Evolutionary conservation across 225 moss, liverwort and hornwort species (phyloP), one percentile per base, ranked within the genome.

Genomic region (Thuidium tamariscinum): DNA sequence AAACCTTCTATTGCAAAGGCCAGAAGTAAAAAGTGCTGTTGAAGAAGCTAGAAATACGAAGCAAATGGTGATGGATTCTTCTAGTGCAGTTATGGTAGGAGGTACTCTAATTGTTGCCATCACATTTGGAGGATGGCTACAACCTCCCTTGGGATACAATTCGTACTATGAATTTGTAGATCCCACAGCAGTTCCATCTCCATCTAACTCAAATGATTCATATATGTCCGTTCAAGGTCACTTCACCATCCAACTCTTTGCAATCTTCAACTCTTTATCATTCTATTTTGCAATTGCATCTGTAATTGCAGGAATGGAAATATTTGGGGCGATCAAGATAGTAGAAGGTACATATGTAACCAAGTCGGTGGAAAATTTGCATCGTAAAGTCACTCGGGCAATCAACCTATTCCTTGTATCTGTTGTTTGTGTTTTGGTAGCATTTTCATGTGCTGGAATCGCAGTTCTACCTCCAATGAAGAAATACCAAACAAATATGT

Each of bases 41-140:
- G 34, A 5, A 1, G 82, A 82, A 16, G 36, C 5, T 0, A 36
- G 0, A 1, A 14, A 0, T 3, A 59, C 59, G 1, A 57, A 68
- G 59, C 76, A 77, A 11, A 17, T 83, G 77, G 36, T 2, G 1
- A 67, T 83, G 17, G 25, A 49, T 67, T 87, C 39, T 5, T 20
- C 89, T 0, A 87, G 88, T 73, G 82, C 83, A 0, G 56, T 87
- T 11, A 25, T 89, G 29, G 87, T 91, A 9, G 89, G 87, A 0
- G 89, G 74, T 19, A 74, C 79, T 0, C 32, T 91, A 44, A 83
- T 91, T 83, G 87, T 87, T 15, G 16, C 83, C 20, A 85, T 86
- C 0, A 87, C 89, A 16, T 91, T 52, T 76, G 83, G 6, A 10
- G 87, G 85, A 42, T 90, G 90, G 89, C 44, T 89, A 4, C 13